Base-by-base conservation (phyloP, 176 grass and related monocot genomes). In the Areca catechu region DNA sequence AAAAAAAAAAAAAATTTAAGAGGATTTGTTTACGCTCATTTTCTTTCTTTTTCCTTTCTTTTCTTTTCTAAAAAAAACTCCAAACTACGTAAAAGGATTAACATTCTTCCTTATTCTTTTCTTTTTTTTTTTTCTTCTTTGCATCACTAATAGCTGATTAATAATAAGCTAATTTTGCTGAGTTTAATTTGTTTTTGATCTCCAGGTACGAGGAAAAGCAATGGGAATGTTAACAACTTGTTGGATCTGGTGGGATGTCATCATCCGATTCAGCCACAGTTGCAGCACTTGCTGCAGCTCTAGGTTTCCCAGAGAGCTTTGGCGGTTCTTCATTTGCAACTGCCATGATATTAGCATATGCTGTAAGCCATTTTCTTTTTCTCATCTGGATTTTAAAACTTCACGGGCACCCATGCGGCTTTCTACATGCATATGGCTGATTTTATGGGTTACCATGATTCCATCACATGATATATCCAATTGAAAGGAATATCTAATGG, bases 121-220 rank as follows among this genome's bases (percentile, higher is more conserved):
- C n/a, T 34, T 47, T n/a, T 9, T 34, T 63, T 49, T 63, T 43
- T 18, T 0, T 63, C 4, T 64, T 49, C 14, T 12, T 54, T 60
- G 22, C 2, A 2, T 5, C 9, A 7, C 4, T 16, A 17, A 28
- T 23, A 7, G 19, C 2, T 58, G 48, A 24, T 21, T 58, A 2
- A 51, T 23, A 29, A 29, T 29, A 29, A 29, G 28, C 28, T 6
- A 29, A 29, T 29, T 29, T 4, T 29, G 28, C 28, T 29, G 4
- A 29, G 28, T 29, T 29, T 29, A 6, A 29, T 70, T 20, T 4
- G 66, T 83, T 19, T 75, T 7, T 71, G 48, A 62, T 54, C 16
- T 16, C 37, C 64, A 95, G 89, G 84, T 95, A 95, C 68, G 85
- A 89, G 68, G 89, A 95, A 74, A 89, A 95, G 64, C 67, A 84